Evolutionary conservation across 1,284 basidiomycete species (phyloP).

Genomic region (Marasmius oreades): DNA sequence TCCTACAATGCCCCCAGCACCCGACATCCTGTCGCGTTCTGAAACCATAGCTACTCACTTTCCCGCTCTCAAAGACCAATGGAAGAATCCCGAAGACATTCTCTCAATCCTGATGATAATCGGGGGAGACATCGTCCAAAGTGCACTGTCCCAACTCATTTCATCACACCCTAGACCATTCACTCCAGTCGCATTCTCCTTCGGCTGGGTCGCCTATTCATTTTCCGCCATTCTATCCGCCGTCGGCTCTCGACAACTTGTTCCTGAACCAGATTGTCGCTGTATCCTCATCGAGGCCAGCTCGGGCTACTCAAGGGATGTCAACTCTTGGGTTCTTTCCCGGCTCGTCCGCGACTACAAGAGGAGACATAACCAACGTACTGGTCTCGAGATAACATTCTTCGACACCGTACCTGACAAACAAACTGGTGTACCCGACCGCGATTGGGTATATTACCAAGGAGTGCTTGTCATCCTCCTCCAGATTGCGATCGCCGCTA

Average conservation of each 20-base stretch:
- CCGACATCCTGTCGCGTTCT: not conserved
- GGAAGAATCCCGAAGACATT: slow-evolving; percentile 27
- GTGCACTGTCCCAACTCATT: slow-evolving; percentile 29
- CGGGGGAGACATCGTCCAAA: slow-evolving; percentile 32
- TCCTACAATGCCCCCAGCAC: not conserved
- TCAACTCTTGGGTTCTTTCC: slow-evolving; percentile 28
- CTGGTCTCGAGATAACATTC: slow-evolving; percentile 7
- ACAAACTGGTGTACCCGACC: slow-evolving; percentile 18
- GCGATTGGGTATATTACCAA: slow-evolving; percentile 27
- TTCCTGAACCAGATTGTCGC: slow-evolving; percentile 26
- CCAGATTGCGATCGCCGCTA: slow-evolving; percentile 25
- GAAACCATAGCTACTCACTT: not conserved
- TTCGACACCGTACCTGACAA: slow-evolving; percentile 10
- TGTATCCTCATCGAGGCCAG: slow-evolving; percentile 25
- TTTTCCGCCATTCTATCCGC: slow-evolving; percentile 25
- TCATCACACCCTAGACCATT: slow-evolving; percentile 19
- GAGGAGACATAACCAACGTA: not conserved
- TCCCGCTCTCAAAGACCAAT: slow-evolving; percentile 10
- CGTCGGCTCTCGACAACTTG: slow-evolving; percentile 27
- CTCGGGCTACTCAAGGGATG: slow-evolving; percentile 24
- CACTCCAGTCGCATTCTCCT: slow-evolving; percentile 33
- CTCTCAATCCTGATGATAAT: slow-evolving; percentile 30
- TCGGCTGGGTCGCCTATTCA: slow-evolving; percentile 36
- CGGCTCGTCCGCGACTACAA: slow-evolving; percentile 28
- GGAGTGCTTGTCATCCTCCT: slow-evolving; percentile 22